Evolutionary conservation across 345 rosid species (phyloP), one percentile per base, ranked within the genome.

Genomic region (Eucalyptus regnans): DNA sequence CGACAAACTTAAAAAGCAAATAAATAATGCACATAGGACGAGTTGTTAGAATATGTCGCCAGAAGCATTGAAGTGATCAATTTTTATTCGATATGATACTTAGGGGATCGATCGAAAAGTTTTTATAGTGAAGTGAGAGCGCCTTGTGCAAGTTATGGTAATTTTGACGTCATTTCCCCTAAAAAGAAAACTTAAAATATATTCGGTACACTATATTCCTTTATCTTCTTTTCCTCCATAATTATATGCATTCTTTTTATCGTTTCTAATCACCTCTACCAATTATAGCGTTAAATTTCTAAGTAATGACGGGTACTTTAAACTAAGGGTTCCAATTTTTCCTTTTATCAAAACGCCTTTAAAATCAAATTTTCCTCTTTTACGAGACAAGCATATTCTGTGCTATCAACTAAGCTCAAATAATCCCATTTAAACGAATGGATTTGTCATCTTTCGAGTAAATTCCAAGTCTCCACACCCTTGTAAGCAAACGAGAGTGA

Each of bases 31-130:
- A 12, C 31, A 12, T 12, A 27, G 7, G 15, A 60, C 15, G 0
- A 27, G 14, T 60, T 60, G 31, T 27, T 25, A 60, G n/a, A 1
- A 60, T 11, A 27, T 60, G 14, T 0, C 0, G 25, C 2, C 1
- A 25, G 7, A 27, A 12, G 4, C 31, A 27, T 27, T 60, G n/a
- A 60, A 60, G 7, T 60, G 1, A 11, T 60, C 3, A 27, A 60
- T 60, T 25, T 60, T 27, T 60, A 27, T 60, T 27, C 0, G 0
- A 60, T 25, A 60, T 60, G 66, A 5, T 5, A 60, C 14, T 60
- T 11, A 11, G 12, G n/a, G 3, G 7, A 60, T 27, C 7, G 11
- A 15, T 60, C 2, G 15, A 25, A 25, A 58, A 25, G 0, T 60
- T 60, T 2, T 12, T 5, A 5, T 27, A 60, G 14, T 60, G n/a